Evolutionary conservation across 305 asterid genomes (phyloP).

Genomic region (Salvia sclarea): DNA sequence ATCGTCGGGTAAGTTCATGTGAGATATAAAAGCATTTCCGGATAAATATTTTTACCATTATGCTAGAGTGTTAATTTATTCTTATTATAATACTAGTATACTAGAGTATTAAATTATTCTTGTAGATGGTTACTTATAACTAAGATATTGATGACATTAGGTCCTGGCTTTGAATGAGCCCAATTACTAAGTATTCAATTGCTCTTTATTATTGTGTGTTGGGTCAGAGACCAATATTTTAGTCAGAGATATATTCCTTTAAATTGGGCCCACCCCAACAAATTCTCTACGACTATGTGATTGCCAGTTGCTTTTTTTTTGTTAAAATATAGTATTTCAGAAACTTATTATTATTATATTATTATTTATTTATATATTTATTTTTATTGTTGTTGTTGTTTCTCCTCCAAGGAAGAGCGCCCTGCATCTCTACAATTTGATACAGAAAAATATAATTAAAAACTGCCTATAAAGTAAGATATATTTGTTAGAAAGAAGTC

Average conservation of each 20-base stretch:
- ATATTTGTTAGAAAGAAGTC: background rate
- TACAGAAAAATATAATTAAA: background rate
- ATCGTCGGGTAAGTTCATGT: too few relatives aligned
- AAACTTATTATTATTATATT: too few relatives aligned
- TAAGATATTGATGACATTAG: background rate
- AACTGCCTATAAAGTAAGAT: background rate
- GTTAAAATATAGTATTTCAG: background rate
- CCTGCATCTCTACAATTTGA: too few relatives aligned
- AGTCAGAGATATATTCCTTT: background rate
- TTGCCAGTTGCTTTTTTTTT: background rate
- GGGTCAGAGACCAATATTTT: conserved; percentile 6
- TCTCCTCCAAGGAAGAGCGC: too few relatives aligned
- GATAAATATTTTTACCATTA: too few relatives aligned
- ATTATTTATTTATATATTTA: too few relatives aligned
- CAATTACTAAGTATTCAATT: background rate
- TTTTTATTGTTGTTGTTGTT: too few relatives aligned
- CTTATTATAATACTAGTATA: too few relatives aligned
- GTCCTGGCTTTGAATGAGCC: conserved; percentile 15
- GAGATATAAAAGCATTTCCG: too few relatives aligned
- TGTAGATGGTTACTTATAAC: background rate
- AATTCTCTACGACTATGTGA: background rate
- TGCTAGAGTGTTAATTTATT: too few relatives aligned
- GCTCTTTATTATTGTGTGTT: background rate
- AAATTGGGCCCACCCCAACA: background rate
- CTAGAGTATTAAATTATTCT: too few relatives aligned